Evolutionary conservation across 2,329 filamentous ascomycete genomes (phyloP), one percentile per base, ranked within the genome.

Genomic region (Ophiosphaerella korrae): DNA sequence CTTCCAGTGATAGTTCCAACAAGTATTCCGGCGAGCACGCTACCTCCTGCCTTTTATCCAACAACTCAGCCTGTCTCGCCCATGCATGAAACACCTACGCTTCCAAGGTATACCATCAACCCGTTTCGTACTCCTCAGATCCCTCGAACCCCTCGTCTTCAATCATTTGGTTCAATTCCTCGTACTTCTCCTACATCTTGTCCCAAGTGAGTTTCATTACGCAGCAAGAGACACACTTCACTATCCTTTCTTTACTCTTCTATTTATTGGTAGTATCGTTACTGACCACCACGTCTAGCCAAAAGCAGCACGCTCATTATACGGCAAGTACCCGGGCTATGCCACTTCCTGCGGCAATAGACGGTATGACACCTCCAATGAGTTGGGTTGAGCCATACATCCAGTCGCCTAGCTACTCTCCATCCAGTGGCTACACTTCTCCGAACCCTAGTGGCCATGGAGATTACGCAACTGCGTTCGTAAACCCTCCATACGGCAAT

Each of bases 91-190:
- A 44, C 61, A 45, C 60, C 56, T 40, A 35, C 60, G 51, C 55
- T 62, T 45, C 55, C 66, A 74, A 74, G 71, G 71, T 74, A 74
- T 69, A 72, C 62, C 43, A 50, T 59, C 54, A 59, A 58, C 57
- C 57, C 60, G 57, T 74, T 73, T 71, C 69, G 67, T 73, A 71
- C 68, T 67, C 71, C 70, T 68, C 60, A 65, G 54, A 50, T 68
- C 50, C 67, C 67, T 58, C 64, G 64, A 49, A 69, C 71, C 62
- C 66, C 69, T 59, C 60, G 63, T 57, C 55, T 57, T 53, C 56
- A 65, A 54, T 62, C 64, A 13, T 64, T 65, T 52, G 51, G 44
- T 58, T 64, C 62, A 53, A 62, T 65, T 57, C 50, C 64, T 64
- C 64, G 64, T 66, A 67, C 64, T 53, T 66, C 59, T 70, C 61